These are phyloP conservation scores for Coprinellus micaceus DNA, from an alignment of 768 basidiomycete species.

Conservation along the genomic window DNA sequence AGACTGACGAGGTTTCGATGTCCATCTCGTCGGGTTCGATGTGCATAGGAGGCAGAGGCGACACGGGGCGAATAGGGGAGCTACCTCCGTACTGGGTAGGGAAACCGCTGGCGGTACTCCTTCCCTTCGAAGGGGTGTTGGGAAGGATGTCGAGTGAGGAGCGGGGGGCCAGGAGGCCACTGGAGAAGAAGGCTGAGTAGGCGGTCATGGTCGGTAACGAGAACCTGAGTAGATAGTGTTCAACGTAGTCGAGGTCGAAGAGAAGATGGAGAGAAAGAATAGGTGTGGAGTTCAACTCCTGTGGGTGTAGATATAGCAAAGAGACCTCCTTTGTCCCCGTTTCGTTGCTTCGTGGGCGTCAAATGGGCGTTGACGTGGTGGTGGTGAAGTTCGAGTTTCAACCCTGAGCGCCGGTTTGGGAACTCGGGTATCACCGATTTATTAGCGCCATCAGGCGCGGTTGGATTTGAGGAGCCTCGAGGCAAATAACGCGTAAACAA, in stretches of 20 bases:
- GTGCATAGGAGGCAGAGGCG: conserved; percentile 30
- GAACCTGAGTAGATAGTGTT: neutral
- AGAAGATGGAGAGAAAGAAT: neutral
- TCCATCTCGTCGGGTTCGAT: conserved; percentile 17
- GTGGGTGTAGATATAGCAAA: neutral
- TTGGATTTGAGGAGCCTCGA: neutral
- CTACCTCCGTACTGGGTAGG: conserved; percentile 1
- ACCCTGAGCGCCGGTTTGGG: too few relatives aligned
- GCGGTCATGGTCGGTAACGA: neutral
- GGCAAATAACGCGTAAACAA: conserved; percentile 1
- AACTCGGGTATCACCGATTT: neutral
- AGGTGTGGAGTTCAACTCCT: neutral
- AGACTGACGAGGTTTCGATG: conserved; percentile 18
- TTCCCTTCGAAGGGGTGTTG: conserved; percentile 10
- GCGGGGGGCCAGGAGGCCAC: conserved; percentile 59
- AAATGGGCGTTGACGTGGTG: too few relatives aligned
- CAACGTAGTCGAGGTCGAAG: neutral
- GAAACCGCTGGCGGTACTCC: neutral
- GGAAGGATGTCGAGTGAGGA: conserved; percentile 13
- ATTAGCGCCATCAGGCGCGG: neutral
- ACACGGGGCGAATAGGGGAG: conserved; percentile 13
- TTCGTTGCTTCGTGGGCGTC: neutral
- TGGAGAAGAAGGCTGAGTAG: conserved; percentile 70
- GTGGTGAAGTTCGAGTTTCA: too few relatives aligned
- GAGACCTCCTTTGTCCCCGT: neutral